Base-by-base conservation (phyloP, 352 stramenopile genomes). In the Globisporangium abappressorium region DNA sequence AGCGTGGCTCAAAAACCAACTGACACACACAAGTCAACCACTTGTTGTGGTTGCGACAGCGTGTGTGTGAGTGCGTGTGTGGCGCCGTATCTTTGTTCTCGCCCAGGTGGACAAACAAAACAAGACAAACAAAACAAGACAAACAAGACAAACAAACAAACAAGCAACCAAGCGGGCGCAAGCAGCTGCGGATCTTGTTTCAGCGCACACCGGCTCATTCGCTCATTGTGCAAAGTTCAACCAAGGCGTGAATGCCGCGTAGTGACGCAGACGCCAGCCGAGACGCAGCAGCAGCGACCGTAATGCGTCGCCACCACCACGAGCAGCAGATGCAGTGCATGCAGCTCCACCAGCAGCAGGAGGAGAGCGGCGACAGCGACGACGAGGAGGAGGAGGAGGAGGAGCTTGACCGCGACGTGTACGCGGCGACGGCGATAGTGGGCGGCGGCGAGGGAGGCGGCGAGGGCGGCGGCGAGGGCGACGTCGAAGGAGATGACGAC, bases 331-430 rank as follows among this genome's bases (percentile, higher is more conserved):
- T 24, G 18, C 22, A 34, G 60, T 5, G 46, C 51, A 46, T 26
- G 59, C 46, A 56, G 15, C 15, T 2, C 5, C 60, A 65, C 28
- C 59, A 63, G 36, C 57, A 56, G 15, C 22, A 65, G 26, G 24
- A 56, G 28, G 22, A 36, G 30, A 22, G 22, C 24, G 24, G 41
- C 18, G 14, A 6, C 20, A 36, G 33, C 56, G 33, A 15, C 55
- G 55, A 33, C n/a, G 33, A 62, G 56, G 33, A 49, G 56, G 56
- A 62, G 56, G 56, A 62, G 11, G 56, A 49, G n/a, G 47, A 59
- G 46, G 61, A 66, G 46, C 61, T 57, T 46, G 9, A 47, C n/a
- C 56, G n/a, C 33, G 56, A 49, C 22, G 8, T 49, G 8, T 24
- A 33, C 20, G 4, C 33, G 56, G 11, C 33, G 33, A 14, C 22